phyloP scores from a whole-genome alignment of 2,329 filamentous ascomycete species.

The Fusarium zealandicum region DNA sequence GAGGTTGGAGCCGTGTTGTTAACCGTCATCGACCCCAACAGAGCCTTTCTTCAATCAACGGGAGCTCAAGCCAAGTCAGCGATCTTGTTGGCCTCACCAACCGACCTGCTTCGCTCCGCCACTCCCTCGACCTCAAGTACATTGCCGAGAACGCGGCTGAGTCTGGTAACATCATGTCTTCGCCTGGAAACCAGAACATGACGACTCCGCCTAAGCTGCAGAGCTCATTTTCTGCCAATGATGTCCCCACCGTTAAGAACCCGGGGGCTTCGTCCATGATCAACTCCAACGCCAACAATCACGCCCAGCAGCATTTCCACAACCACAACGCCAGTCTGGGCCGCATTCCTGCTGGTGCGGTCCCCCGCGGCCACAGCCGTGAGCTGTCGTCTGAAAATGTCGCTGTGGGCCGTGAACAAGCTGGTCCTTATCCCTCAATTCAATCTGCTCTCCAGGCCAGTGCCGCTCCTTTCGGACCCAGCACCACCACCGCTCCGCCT shows the following conservation, averaged over 20 bases:
- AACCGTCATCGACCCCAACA: constrained; percentile 73
- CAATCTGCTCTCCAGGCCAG: constrained; percentile 80
- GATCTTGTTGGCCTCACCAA: constrained; percentile 57
- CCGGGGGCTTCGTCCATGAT: constrained; percentile 57
- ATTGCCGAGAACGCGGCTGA: constrained; percentile 56
- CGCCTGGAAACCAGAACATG: constrained; percentile 60
- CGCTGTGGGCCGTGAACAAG: constrained; percentile 53
- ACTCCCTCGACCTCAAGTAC: constrained; percentile 65
- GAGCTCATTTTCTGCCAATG: constrained; percentile 88
- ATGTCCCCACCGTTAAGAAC: constrained; percentile 85
- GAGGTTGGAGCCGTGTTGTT: constrained; percentile 66
- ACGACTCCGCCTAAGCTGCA: constrained; percentile 77
- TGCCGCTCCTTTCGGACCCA: constrained; percentile 79
- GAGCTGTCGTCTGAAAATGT: constrained; percentile 67
- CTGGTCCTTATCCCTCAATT: constrained; percentile 63
- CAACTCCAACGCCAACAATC: constrained; percentile 60
- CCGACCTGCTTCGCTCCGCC: constrained; percentile 59
- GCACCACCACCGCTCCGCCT: constrained; percentile 45
- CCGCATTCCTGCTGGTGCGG: constrained; percentile 73
- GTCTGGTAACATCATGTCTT: constrained; percentile 50
- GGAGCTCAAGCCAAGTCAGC: constrained; percentile 50
- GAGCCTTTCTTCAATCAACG: constrained; percentile 60
- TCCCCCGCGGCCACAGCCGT: constrained; percentile 74
- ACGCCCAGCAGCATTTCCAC: constrained; percentile 70
- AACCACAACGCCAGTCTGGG: constrained; percentile 85